A percentile compares a stretch with the other conserved stretches of the same genome.
Evolutionary conservation across 176 grass and related monocot genomes (phyloP).

Genomic region (Carex kokanica): DNA sequence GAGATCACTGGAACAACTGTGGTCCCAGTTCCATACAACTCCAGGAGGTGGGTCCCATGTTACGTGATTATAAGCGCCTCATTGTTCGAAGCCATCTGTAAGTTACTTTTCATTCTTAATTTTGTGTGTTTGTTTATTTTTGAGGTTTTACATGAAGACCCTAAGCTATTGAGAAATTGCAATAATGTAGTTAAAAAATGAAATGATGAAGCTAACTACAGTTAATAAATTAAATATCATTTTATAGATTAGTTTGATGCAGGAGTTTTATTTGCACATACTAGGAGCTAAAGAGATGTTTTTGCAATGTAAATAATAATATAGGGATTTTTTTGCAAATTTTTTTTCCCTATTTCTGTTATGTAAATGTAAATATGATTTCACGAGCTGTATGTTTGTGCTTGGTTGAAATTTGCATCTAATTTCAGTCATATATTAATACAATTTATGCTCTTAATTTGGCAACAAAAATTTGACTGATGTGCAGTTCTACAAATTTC

Average conservation of each 20-base stretch:
- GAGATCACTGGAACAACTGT: slow-evolving; percentile 70
- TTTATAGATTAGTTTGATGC: background rate
- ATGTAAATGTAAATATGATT: background rate
- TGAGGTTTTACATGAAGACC: background rate
- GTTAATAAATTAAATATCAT: background rate
- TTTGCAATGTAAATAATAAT: background rate
- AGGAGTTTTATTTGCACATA: too few relatives aligned
- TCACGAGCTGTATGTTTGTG: background rate
- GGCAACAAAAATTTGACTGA: slow-evolving; percentile 7
- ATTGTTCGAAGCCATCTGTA: slow-evolving; percentile 48
- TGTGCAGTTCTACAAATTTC: slow-evolving; percentile 13
- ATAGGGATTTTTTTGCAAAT: background rate
- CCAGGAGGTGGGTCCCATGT: slow-evolving; percentile 70
- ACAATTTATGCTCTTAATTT: slow-evolving; percentile 10
- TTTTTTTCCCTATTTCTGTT: background rate
- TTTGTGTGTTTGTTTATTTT: background rate
- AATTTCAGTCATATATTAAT: background rate
- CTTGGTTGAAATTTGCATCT: background rate
- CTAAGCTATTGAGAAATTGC: background rate
- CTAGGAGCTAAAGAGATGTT: too few relatives aligned
- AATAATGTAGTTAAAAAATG: background rate
- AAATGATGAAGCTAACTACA: background rate
- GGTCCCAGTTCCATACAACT: slow-evolving; percentile 54
- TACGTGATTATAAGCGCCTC: slow-evolving; percentile 79
- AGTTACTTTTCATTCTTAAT: slow-evolving; percentile 22